phyloP scores from a whole-genome alignment of 257 asterid genomes.

The Buddleja alternifolia region DNA sequence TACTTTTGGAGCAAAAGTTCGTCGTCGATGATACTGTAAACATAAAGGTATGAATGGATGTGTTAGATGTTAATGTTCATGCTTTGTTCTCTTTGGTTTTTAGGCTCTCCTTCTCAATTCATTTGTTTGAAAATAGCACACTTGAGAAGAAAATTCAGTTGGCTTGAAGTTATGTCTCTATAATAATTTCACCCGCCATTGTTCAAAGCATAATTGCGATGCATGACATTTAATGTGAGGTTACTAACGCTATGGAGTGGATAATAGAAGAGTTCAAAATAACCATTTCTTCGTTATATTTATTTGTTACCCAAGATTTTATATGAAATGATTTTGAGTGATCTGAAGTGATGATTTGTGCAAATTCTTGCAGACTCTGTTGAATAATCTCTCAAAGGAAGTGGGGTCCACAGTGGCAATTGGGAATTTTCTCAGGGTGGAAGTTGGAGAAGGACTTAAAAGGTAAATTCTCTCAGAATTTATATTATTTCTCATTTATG shows the following conservation, averaged over 20 bases:
- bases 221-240: constrained; percentile 3
- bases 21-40: constrained; percentile 68
- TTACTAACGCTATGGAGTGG: constrained; percentile 15
- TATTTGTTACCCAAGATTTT: too few relatives aligned
- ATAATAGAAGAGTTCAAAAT: constrained; percentile 4
- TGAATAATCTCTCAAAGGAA: constrained; percentile 75
- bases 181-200: neutral
- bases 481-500: neutral
- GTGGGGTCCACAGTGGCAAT: constrained; percentile 83
- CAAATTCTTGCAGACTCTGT: constrained; percentile 57
- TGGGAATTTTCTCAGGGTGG: constrained; percentile 75
- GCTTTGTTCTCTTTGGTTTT: constrained; percentile 5
- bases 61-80: neutral
- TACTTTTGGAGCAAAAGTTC: constrained; percentile 94
- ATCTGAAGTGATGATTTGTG: constrained; percentile 25
- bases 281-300: too few relatives aligned
- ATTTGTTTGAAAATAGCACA: neutral
- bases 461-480: constrained; percentile 48
- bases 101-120: constrained; percentile 18
- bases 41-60: constrained; percentile 56
- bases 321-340: neutral
- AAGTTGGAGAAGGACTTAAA: constrained; percentile 89
- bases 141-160: constrained; percentile 12
- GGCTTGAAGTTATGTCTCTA: neutral
- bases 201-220: neutral